Evolutionary conservation across 768 basidiomycete genomes (phyloP), one percentile per base, ranked within the genome.

Genomic region (Russula sp.): DNA sequence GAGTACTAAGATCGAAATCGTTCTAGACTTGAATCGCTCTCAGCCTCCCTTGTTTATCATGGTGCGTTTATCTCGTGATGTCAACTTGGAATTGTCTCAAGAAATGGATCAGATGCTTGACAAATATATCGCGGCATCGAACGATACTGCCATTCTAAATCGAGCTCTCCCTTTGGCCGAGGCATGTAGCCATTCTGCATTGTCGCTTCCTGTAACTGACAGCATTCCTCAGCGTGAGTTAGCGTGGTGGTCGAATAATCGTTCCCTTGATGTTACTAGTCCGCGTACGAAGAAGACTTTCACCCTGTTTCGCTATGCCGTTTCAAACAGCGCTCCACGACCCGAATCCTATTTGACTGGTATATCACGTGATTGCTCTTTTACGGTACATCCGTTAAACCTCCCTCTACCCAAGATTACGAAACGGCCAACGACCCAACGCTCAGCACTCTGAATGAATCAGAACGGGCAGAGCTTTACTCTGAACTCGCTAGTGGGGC

Each of bases 1-100:
- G 20, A 10, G 20, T 36, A 28, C 34, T 28, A 10, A 30, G 24
- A 16, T 46, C 62, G 28, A 28, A 40, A 26, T 48, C 9, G 1
- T 9, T 46, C 22, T 50, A 90, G 88, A 96, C 75, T 74, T 96
- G 67, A 82, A 95, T 70, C 84, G 95, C 62, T 95, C 92, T n/a
- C 93, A 96, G 71, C 94, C 94, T 16, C 94, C 94, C 5, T 72
- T 96, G 34, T 96, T 96, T 76, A 84, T 90, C 61, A 87, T 87
- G 70, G 90, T 89, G 63, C 61, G 80, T 71, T 18, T 51, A 1
- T 6, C 48, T 54, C 52, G 9, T 6, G 13, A 20, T 51, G 10
- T 16, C 7, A 26, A 18, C 3, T 22, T 4, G 32, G 1, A n/a
- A 1, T 18, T 36, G 10, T 6, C 34, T 66, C 5, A 61, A n/a